Evolutionary conservation across 2,329 filamentous ascomycete genomes (phyloP), one percentile per base, ranked within the genome.

Genomic region (Diatrype stigma): DNA sequence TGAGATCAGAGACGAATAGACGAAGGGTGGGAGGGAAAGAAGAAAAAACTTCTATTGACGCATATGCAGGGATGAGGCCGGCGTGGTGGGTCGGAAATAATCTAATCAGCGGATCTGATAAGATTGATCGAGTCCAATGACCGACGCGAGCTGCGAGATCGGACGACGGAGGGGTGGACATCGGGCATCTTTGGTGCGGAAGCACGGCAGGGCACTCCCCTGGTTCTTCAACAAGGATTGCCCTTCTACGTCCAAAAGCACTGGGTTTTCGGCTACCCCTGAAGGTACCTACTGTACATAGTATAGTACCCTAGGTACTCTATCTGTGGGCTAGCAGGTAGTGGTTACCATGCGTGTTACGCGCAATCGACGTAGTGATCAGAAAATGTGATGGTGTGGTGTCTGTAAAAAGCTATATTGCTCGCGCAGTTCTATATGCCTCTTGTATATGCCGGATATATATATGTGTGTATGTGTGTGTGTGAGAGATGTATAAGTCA

Each of bases 81-180:
- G 44, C 26, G 26, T 35, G 28, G 58, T 60, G 59, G 62, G 54
- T 53, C 56, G 17, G 42, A 37, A 55, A 42, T 37, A 56, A 64
- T 64, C 59, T 63, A 62, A 65, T 65, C 62, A 61, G 49, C 59
- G 59, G 62, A 65, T 65, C 63, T 58, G 63, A 65, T 65, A 63
- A 65, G 63, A 65, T 65, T 60, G 52, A 54, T 40, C 46, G 45
- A 19, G 38, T 53, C 48, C 54, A 56, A 55, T 40, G 12, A 2
- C 12, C 45, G 55, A 28, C 49, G 38, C 38, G 35, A 26, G 26
- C 42, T 62, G 60, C 62, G 61, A 63, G 51, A 60, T 60, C 62
- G 60, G 62, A 63, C 50, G 30, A 40, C 62, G 60, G 62, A 63
- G 51, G 30, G 44, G 50, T 51, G 32, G 52, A 47, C 12, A 21